Conservation (phyloP, 768 basidiomycete species). For the Trametes cingulata region DNA sequence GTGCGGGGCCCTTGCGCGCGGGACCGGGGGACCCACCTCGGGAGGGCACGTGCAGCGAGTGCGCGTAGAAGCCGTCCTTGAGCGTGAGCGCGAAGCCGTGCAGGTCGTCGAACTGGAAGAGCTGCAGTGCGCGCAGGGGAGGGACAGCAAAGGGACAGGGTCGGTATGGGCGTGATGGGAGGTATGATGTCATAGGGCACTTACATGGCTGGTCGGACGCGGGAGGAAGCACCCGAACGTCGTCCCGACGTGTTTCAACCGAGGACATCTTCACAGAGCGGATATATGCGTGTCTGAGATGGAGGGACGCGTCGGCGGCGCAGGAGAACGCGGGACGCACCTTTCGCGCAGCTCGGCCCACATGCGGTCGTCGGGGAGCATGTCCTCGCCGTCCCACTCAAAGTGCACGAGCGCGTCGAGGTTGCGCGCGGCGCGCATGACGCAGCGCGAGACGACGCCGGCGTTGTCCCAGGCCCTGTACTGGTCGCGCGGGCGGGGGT, state of each 20-base stretch:
- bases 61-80: conserved; percentile 64
- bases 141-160: not conserved
- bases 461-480: conserved; percentile 32
- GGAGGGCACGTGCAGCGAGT: conserved; percentile 52
- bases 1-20: conserved; percentile 1
- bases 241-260: conserved; percentile 59
- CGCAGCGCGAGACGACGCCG: conserved; percentile 48
- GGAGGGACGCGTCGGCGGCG: not conserved
- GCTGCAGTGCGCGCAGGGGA: conserved; percentile 36
- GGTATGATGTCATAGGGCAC: conserved; percentile 29
- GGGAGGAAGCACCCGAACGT: conserved; percentile 65
- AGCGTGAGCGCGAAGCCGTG: conserved; percentile 61
- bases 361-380: conserved; percentile 69
- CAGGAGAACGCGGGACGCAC: conserved; percentile 39
- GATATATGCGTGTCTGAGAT: not conserved
- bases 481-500: conserved; percentile 8
- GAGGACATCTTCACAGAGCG: conserved; percentile 56
- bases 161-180: not conserved
- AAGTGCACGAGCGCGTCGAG: conserved; percentile 69
- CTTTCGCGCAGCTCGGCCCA: conserved; percentile 72
- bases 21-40: conserved; percentile 52
- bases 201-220: conserved; percentile 58
- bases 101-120: conserved; percentile 69
- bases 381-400: conserved; percentile 67
- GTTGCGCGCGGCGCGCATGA: conserved; percentile 47